Conservation (phyloP, 805 yeast genomes). For the Zygoascus tannicola region DNA sequence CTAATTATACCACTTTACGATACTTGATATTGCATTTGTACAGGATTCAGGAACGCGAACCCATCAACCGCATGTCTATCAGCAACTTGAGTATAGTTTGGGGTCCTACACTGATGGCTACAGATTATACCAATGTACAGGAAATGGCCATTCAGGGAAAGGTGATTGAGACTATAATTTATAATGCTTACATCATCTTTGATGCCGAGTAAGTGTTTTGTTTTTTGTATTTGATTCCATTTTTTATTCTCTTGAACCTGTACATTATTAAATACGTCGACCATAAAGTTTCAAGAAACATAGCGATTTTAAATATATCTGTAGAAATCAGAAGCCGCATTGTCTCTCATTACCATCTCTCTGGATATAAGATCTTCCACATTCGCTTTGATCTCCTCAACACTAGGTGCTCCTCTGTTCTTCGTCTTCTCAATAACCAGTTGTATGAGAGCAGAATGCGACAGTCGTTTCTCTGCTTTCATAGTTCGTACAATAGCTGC, state of each 20-base stretch:
- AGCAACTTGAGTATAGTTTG: constrained; percentile 81
- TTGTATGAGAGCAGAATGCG: constrained; percentile 23
- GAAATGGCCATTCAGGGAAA: constrained; percentile 69
- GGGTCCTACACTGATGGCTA: constrained; percentile 82
- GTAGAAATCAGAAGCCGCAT: constrained; percentile 7
- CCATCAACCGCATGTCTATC: constrained; percentile 68
- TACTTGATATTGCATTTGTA: constrained; percentile 78
- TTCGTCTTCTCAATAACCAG: constrained; percentile 22
- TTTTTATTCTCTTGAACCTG: too few relatives aligned
- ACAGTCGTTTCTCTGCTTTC: constrained; percentile 21
- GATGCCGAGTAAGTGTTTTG: too few relatives aligned
- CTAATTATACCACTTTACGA: constrained; percentile 86
- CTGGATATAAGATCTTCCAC: constrained; percentile 23
- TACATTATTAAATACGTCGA: too few relatives aligned
- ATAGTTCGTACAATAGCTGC: constrained; percentile 27
- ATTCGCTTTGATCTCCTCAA: constrained; percentile 24
- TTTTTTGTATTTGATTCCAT: too few relatives aligned
- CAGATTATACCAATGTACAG: constrained; percentile 54
- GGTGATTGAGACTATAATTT: constrained; percentile 75
- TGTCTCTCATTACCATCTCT: constrained; percentile 22
- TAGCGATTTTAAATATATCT: too few relatives aligned
- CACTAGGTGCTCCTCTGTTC: constrained; percentile 22
- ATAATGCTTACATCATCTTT: constrained; percentile 74
- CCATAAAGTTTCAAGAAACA: too few relatives aligned
- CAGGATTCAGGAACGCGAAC: constrained; percentile 55